Conservation (phyloP, 768 basidiomycete species). For the Dioszegia hungarica region DNA sequence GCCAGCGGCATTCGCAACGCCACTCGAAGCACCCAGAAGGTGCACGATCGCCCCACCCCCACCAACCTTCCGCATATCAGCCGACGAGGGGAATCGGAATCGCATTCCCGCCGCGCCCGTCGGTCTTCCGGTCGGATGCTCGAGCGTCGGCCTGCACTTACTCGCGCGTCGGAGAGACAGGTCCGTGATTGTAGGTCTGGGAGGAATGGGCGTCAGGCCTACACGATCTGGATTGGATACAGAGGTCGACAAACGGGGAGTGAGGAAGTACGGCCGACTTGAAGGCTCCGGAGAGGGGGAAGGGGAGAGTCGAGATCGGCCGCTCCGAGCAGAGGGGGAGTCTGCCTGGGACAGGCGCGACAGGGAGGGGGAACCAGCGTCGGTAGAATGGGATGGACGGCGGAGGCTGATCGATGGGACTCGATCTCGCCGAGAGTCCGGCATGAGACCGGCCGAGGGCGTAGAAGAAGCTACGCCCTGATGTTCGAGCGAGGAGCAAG, state of each 20-base stretch:
- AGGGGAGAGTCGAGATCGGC: not conserved
- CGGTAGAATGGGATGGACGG: not conserved
- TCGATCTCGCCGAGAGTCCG: not conserved
- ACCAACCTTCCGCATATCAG: conserved; percentile 7
- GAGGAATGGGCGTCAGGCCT: not conserved
- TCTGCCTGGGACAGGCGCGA: too few relatives aligned
- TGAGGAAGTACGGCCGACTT: not conserved
- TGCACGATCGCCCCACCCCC: conserved; percentile 33
- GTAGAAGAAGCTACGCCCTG: not conserved
- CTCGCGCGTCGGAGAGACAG: conserved; percentile 25
- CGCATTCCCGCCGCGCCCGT: conserved; percentile 7
- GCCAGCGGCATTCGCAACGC: conserved; percentile 11
- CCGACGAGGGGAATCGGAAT: conserved; percentile 34
- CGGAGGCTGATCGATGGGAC: not conserved
- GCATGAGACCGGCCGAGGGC: not conserved
- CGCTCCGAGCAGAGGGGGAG: not conserved
- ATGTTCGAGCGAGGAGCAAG: too few relatives aligned
- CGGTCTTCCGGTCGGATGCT: conserved; percentile 7
- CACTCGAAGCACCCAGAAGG: conserved; percentile 22
- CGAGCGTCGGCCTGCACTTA: conserved; percentile 11
- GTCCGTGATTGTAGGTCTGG: conserved; percentile 30
- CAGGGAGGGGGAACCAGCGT: too few relatives aligned
- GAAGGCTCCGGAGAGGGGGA: not conserved
- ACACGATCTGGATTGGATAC: not conserved
- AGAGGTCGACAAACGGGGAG: conserved; percentile 1